Base-by-base conservation (phyloP, 1,284 basidiomycete species). In the Ceratobasidium sp. region DNA sequence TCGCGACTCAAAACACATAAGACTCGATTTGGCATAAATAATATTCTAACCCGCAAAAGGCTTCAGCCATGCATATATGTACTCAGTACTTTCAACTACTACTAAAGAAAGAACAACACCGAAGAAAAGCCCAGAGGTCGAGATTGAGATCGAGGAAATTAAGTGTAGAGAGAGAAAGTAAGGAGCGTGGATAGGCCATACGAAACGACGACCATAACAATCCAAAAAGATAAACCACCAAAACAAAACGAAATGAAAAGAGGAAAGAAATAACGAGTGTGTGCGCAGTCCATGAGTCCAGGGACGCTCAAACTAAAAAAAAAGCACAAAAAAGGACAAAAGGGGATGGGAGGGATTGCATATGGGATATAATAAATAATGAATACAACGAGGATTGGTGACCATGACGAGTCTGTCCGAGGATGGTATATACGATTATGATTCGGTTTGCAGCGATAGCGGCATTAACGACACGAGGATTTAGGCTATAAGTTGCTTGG, bases 51-150 rank as follows among this genome's bases (percentile, higher is more conserved):
- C 46, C 33, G 33, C 18, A 10, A 49, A 49, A 18, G 64, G 46
- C 51, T 53, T 53, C 51, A 53, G 4, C 33, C 66, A 68, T 68
- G 66, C 66, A 68, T 68, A 68, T 68, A 68, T 68, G 66, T 68
- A 68, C 66, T 68, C 51, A 53, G 66, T 33, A 67, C 42, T 28
- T 26, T 33, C 10, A 33, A 23, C 20, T 33, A 60, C 58, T 28
- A 23, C 28, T 61, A n/a, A 61, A 61, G 26, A 55, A 51, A 51
- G 42, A 39, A 28, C 23, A 42, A 40, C 60, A 42, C 33, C 60
- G 42, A 39, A 60, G n/a, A 49, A 49, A 49, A 49, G 46, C 46
- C 46, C 46, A 49, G 46, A 49, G 46, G 33, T 33, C 33, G 33
- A 33, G 33, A 33, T 49, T 49, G 46, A 49, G 2, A 49, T 46